Evolutionary conservation across 1,284 basidiomycete species (phyloP).

Genomic region (Golubevia sp.): DNA sequence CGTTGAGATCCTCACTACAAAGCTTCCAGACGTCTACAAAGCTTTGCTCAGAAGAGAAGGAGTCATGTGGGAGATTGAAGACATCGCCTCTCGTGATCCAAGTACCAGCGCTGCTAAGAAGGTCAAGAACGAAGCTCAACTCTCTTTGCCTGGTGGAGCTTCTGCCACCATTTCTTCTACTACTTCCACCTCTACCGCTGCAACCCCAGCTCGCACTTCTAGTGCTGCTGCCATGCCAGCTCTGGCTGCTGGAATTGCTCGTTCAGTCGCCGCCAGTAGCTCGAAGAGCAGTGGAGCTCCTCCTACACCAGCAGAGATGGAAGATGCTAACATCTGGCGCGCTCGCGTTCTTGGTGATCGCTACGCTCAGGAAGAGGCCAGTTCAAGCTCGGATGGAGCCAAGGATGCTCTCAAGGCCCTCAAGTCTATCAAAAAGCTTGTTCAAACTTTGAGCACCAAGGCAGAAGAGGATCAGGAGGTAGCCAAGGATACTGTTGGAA

Average conservation of each 20-base stretch:
- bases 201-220: background rate
- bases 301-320: slow-evolving; percentile 15
- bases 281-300: background rate
- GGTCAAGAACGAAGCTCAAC: background rate
- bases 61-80: slow-evolving; percentile 53
- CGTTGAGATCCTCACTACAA: slow-evolving; percentile 50
- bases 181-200: background rate
- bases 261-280: background rate
- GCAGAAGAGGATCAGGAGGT: slow-evolving; percentile 63
- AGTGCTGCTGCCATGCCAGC: background rate
- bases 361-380: slow-evolving; percentile 21
- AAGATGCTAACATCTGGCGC: slow-evolving; percentile 48
- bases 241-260: slow-evolving; percentile 1
- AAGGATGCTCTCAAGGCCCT: slow-evolving; percentile 37
- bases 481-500: slow-evolving; percentile 70
- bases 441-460: slow-evolving; percentile 15
- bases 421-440: slow-evolving; percentile 35
- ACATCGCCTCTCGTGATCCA: slow-evolving; percentile 32
- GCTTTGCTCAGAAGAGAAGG: slow-evolving; percentile 47
- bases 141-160: slow-evolving; percentile 4
- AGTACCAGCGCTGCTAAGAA: slow-evolving; percentile 18
- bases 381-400: slow-evolving; percentile 29
- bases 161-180: background rate
- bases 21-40: slow-evolving; percentile 45
- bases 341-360: slow-evolving; percentile 41